Conservation (phyloP, 805 yeast species). For the Candida taoyuanica region DNA sequence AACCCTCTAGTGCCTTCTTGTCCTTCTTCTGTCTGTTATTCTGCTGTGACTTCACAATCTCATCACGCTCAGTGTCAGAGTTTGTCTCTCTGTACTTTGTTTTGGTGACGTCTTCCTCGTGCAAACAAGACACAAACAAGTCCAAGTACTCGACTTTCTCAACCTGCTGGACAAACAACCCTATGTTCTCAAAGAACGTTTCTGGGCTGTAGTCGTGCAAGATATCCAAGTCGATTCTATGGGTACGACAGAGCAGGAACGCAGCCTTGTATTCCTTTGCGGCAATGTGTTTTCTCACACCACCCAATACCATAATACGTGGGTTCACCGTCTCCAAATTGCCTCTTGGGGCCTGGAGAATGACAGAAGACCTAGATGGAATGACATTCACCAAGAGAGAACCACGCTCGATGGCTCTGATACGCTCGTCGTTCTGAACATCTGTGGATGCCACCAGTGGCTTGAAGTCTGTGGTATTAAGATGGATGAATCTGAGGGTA, state of each 20-base stretch:
- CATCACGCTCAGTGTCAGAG: constrained; percentile 28
- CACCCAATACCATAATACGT: constrained; percentile 82
- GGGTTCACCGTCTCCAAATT: constrained; percentile 93
- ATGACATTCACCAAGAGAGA: constrained; percentile 76
- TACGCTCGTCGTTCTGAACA: constrained; percentile 64
- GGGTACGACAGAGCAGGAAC: constrained; percentile 78
- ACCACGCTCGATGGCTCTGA: constrained; percentile 87
- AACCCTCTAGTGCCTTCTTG: constrained; percentile 34
- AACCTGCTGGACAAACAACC: constrained; percentile 64
- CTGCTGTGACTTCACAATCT: constrained; percentile 28
- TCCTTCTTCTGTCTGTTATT: constrained; percentile 24
- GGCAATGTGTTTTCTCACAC: constrained; percentile 67
- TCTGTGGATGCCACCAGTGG: constrained; percentile 37
- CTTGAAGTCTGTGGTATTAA: constrained; percentile 39
- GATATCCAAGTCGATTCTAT: constrained; percentile 86
- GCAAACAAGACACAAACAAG: constrained; percentile 78
- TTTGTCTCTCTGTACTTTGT: constrained; percentile 80
- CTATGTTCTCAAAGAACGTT: constrained; percentile 58
- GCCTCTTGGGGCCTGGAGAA: constrained; percentile 93
- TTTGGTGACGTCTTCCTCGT: constrained; percentile 77
- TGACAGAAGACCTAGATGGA: constrained; percentile 78
- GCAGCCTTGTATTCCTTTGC: constrained; percentile 62
- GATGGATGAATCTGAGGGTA: constrained; percentile 74
- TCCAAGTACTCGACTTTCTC: constrained; percentile 74
- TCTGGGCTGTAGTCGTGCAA: constrained; percentile 83